Conservation (phyloP, 306 rosid genomes). For the Trichosanthes truncata region DNA sequence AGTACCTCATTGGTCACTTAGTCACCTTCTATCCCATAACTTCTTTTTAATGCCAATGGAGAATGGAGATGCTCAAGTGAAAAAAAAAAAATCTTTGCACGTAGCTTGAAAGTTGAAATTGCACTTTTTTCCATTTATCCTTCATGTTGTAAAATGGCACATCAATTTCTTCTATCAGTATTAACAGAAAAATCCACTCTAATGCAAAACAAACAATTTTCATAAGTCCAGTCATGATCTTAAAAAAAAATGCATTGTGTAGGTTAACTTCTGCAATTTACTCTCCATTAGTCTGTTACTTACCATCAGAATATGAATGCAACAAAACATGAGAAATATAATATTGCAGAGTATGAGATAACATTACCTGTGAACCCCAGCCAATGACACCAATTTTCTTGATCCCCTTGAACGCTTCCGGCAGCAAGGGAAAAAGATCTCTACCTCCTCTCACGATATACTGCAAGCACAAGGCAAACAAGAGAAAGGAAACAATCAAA, state of each 20-base stretch:
- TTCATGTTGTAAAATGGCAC: background rate
- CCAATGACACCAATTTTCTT: constrained; percentile 98
- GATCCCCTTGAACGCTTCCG: constrained; percentile 83
- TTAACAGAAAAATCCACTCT: background rate
- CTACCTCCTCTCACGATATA: constrained; percentile 89
- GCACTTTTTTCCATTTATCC: background rate
- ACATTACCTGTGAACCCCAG: constrained; percentile 95
- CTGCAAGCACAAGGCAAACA: constrained; percentile 22
- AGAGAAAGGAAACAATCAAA: background rate
- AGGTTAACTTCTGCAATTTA: background rate
- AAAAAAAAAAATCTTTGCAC: background rate
- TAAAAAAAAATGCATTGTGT: too few species aligned
- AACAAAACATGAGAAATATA: background rate
- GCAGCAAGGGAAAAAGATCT: constrained; percentile 75
- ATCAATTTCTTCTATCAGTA: background rate
- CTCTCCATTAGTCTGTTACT: background rate
- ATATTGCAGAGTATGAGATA: background rate
- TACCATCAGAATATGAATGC: background rate
- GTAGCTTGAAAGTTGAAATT: background rate
- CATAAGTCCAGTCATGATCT: background rate
- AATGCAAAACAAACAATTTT: background rate
- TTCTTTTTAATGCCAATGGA: background rate
- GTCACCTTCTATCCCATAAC: background rate
- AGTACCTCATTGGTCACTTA: background rate
- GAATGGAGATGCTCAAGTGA: background rate